phyloP scores from a whole-genome alignment of 139 green algal species.

The Auxenochlorella pyrenoidosa region DNA sequence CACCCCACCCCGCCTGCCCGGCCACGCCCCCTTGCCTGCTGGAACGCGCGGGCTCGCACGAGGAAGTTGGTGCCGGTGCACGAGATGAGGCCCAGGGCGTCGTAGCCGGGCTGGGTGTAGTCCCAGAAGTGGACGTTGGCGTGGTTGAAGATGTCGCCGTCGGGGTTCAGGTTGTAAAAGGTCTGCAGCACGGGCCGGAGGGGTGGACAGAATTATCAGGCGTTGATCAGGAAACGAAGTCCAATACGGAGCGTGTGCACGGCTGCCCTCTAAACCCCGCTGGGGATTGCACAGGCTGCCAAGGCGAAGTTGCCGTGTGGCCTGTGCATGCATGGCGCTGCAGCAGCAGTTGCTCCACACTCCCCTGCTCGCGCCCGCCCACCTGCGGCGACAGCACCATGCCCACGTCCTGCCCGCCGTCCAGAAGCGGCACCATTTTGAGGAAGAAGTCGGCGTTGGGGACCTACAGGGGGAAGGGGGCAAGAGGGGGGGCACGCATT shows the following conservation, averaged over 20 bases:
- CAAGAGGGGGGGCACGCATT: neutral
- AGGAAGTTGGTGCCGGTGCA: conserved; percentile 82
- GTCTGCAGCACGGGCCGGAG: conserved; percentile 55
- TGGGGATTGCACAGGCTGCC: too few species aligned
- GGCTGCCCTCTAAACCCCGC: too few species aligned
- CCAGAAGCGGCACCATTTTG: conserved; percentile 72
- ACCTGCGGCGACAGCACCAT: conserved; percentile 68
- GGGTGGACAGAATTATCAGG: too few species aligned
- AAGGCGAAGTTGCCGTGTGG: too few species aligned
- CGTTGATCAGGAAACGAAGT: too few species aligned
- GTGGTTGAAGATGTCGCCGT: conserved; percentile 89
- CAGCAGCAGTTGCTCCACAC: too few species aligned
- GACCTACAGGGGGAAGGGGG: conserved; percentile 28
- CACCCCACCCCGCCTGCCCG: too few species aligned
- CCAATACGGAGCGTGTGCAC: too few species aligned
- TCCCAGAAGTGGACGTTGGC: conserved; percentile 88
- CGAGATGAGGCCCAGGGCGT: conserved; percentile 72
- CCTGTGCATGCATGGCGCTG: too few species aligned
- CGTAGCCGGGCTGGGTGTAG: conserved; percentile 67
- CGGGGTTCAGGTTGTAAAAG: conserved; percentile 83
- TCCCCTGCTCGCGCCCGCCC: neutral
- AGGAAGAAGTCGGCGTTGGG: conserved; percentile 81
- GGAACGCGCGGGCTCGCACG: conserved; percentile 65
- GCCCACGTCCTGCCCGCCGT: conserved; percentile 64
- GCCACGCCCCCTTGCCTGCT: conserved; percentile 6